A percentile compares a stretch with the other conserved stretches of the same genome.
phyloP scores from a whole-genome alignment of 768 basidiomycete species.

The Serendipita vermifera region DNA sequence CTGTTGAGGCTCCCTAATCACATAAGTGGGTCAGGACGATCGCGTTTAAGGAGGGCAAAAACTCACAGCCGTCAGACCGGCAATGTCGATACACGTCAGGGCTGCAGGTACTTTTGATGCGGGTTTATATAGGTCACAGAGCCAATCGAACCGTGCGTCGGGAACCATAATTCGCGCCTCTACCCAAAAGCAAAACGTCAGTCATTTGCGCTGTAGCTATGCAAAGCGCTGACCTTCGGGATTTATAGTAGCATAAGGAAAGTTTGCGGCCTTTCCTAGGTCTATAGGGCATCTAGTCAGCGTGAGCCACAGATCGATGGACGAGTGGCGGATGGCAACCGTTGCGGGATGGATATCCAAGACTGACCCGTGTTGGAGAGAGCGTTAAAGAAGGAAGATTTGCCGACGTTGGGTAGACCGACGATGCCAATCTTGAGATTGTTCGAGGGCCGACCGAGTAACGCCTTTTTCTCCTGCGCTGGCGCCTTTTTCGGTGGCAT shows the following conservation, averaged over 20 bases:
- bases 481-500: slow-evolving; percentile 89
- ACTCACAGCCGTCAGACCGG: slow-evolving; percentile 84
- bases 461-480: slow-evolving; percentile 63
- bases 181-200: not conserved
- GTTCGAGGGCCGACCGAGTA: slow-evolving; percentile 87
- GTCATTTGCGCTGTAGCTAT: not conserved
- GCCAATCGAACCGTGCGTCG: slow-evolving; percentile 88
- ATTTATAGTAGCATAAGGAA: slow-evolving; percentile 89
- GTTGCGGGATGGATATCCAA: slow-evolving; percentile 14
- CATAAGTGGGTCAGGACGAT: slow-evolving; percentile 9
- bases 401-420: slow-evolving; percentile 94
- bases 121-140: slow-evolving; percentile 84
- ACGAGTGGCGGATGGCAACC: too few relatives aligned
- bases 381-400: slow-evolving; percentile 98
- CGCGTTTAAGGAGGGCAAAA: not conserved
- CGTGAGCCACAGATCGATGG: not conserved
- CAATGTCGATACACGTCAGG: slow-evolving; percentile 97
- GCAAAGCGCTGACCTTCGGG: slow-evolving; percentile 41
- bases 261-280: slow-evolving; percentile 91
- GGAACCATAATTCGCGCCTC: slow-evolving; percentile 89
- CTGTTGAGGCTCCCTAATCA: slow-evolving; percentile 81
- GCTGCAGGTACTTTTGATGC: slow-evolving; percentile 78
- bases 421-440: slow-evolving; percentile 99
- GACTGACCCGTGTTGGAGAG: slow-evolving; percentile 75
- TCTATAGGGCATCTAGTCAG: slow-evolving; percentile 31